Evolutionary conservation across 306 rosid species (phyloP).

Genomic region (Malus asiatica): DNA sequence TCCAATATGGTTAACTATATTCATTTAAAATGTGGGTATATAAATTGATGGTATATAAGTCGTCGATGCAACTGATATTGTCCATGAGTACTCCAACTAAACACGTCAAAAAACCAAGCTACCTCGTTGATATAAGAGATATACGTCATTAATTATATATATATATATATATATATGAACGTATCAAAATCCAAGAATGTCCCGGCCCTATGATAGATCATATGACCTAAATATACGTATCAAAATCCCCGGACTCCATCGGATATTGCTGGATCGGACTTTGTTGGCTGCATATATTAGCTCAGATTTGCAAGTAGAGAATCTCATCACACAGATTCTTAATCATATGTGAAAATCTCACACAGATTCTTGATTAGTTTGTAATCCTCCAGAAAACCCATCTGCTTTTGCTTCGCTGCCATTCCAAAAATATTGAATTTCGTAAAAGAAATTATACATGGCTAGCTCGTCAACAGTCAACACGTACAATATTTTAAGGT

Average conservation of each 20-base stretch:
- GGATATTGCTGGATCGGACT: constrained; percentile 31
- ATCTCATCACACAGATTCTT: not conserved
- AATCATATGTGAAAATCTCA: not conserved
- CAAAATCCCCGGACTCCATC: constrained; percentile 4
- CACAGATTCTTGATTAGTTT: not conserved
- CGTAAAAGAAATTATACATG: not conserved
- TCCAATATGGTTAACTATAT: not conserved
- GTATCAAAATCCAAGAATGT: too few relatives aligned
- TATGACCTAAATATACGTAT: too few relatives aligned
- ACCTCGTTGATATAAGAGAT: too few relatives aligned
- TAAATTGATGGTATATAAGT: too few relatives aligned
- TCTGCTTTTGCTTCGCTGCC: not conserved
- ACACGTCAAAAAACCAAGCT: not conserved
- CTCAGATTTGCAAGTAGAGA: constrained; percentile 27
- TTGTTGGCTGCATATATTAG: not conserved
- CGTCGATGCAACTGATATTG: not conserved
- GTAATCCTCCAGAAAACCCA: not conserved
- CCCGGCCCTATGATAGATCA: too few relatives aligned
- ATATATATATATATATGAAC: not conserved
- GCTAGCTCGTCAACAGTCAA: not conserved
- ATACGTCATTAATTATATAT: too few relatives aligned
- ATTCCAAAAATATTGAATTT: not conserved
- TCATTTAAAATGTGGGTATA: too few relatives aligned
- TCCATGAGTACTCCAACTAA: too few relatives aligned
- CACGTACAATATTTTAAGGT: not conserved